Evolutionary conservation across 148 eudicot species (phyloP).

Genomic region (Dysphania ambrosioides): DNA sequence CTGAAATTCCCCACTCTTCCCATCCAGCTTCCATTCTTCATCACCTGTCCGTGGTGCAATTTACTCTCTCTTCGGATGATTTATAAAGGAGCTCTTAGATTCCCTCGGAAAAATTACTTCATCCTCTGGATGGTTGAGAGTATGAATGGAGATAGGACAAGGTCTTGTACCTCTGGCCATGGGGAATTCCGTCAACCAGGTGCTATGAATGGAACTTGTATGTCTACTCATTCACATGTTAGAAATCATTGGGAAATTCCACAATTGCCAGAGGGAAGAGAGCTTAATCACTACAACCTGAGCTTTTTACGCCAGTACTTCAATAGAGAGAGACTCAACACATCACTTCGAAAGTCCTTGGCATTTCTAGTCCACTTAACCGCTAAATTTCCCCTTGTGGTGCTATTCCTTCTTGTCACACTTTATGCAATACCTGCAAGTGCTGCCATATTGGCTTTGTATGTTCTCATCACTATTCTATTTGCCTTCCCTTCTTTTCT

Average conservation of each 20-base stretch:
- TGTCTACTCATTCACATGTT: conserved; percentile 17
- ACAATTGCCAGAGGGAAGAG: conserved; percentile 20
- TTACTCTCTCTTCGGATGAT: conserved; percentile 42
- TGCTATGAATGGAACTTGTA: conserved; percentile 19
- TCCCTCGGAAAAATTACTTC: conserved; percentile 58
- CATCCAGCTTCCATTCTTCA: conserved; percentile 59
- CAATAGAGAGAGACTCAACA: conserved; percentile 33
- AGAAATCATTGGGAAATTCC: conserved; percentile 15
- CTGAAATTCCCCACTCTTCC: conserved; percentile 50
- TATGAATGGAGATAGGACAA: conserved; percentile 55
- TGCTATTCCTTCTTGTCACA: conserved; percentile 54
- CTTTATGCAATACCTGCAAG: conserved; percentile 62
- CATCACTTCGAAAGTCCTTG: conserved; percentile 48
- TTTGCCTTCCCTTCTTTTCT: conserved; percentile 63
- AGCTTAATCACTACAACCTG: conserved; percentile 15
- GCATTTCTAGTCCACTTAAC: conserved; percentile 50
- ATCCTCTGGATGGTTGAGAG: conserved; percentile 75
- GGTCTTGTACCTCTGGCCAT: conserved; percentile 27
- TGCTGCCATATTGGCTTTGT: conserved; percentile 58
- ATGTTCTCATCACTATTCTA: conserved; percentile 50
- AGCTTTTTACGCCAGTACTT: conserved; percentile 12
- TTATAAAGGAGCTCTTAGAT: conserved; percentile 47
- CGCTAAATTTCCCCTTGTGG: conserved; percentile 56
- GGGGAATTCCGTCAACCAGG: conserved; percentile 29
- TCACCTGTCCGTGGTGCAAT: conserved; percentile 69